A percentile compares a stretch with the other conserved stretches of the same genome.
Conservation (phyloP, 257 asterid genomes). For the Sherardia arvensis region DNA sequence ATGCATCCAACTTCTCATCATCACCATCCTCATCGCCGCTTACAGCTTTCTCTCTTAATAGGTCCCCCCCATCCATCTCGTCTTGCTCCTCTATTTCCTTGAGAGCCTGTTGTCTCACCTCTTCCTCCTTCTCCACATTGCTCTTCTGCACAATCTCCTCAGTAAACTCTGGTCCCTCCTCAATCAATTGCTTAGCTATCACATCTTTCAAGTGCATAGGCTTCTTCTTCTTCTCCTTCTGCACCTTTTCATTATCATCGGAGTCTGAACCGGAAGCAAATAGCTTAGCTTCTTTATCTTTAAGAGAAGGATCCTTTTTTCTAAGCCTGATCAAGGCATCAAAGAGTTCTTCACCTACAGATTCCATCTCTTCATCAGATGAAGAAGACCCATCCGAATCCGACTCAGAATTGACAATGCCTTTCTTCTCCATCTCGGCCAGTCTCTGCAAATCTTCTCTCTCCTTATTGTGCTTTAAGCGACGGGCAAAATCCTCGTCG, state of each 20-base stretch:
- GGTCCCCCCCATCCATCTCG: slow-evolving; percentile 33
- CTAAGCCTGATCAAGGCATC: slow-evolving; percentile 56
- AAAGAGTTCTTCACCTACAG: slow-evolving; percentile 33
- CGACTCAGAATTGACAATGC: slow-evolving; percentile 22
- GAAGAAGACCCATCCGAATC: slow-evolving; percentile 41
- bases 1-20: slow-evolving; percentile 45
- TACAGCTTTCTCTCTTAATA: slow-evolving; percentile 41
- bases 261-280: slow-evolving; percentile 39
- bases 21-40: slow-evolving; percentile 20
- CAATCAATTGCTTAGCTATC: slow-evolving; percentile 53
- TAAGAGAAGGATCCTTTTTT: slow-evolving; percentile 52
- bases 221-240: slow-evolving; percentile 23
- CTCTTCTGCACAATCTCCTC: too few relatives aligned
- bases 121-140: too few relatives aligned
- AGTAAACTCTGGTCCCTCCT: slow-evolving; percentile 65
- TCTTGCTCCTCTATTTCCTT: slow-evolving; percentile 34
- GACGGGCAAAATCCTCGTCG: slow-evolving; percentile 54
- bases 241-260: slow-evolving; percentile 1
- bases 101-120: slow-evolving; percentile 35
- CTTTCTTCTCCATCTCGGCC: slow-evolving; percentile 63
- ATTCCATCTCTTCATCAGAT: slow-evolving; percentile 17
- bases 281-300: slow-evolving; percentile 46
- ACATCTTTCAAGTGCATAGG: slow-evolving; percentile 78
- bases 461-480: slow-evolving; percentile 66
- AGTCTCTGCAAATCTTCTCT: slow-evolving; percentile 69